Base-by-base conservation (phyloP, 371 early-diverging fungal species). In the Mucor racemosus region DNA sequence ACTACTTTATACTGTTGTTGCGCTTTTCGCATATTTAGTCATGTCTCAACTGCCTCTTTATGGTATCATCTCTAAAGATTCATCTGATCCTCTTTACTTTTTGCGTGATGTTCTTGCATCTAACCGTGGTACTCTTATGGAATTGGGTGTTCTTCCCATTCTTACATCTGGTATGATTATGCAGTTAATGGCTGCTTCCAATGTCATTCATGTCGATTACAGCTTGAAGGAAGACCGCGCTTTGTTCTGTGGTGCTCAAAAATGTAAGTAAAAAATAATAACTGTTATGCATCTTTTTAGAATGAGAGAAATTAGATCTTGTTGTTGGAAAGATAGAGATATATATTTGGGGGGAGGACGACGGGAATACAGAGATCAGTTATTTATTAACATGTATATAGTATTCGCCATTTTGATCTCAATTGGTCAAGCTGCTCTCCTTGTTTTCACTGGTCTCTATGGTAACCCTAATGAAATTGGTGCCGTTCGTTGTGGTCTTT, bases 61-160 rank as follows among this genome's bases (percentile, higher is more conserved):
- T 85, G 99, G 99, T 67, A 99, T 99, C 80, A 95, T 98, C 92
- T 97, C 97, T 48, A 94, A 93, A 10, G 97, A 99, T 74, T 94
- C 95, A 13, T 93, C 97, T 40, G 98, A 98, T 84, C 99, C 99
- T 40, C 88, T 99, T 68, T 99, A 96, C 87, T 99, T 99, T 99
- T 91, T 99, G 91, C 94, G 99, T 83, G 96, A 96, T 58, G 99
- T 99, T 80, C 90, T 99, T 72, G 99, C 99, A 48, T 96, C 98
- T 48, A 99, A 98, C 88, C 91, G 99, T 75, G 99, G 99, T 74
- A 99, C 99, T 21, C 88, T 99, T 34, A 99, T 99, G 99, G 99
- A 99, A 87, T 86, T 99, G 72, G 99, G 99, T 81, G 97, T 99
- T 68, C 94, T 98, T 31, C 99, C 99, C 34, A 97, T 99, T 75